A percentile compares a stretch with the other conserved stretches of the same genome.
Evolutionary conservation across 192 early-diverging fungal genomes (phyloP).

Genomic region (Allomyces arbusculus): DNA sequence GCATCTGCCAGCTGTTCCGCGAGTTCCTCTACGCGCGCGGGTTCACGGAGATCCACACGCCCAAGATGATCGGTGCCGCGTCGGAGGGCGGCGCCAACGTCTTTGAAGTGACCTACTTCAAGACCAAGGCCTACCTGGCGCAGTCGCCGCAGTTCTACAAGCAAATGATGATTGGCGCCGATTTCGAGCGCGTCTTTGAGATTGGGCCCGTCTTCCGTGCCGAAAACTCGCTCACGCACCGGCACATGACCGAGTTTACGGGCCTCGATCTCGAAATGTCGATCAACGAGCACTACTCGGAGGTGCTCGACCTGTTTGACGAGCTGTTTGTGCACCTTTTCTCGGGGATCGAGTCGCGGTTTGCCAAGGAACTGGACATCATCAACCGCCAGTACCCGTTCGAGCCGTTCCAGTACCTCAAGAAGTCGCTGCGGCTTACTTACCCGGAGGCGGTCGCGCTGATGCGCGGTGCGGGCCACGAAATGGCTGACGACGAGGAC

Average conservation of each 20-base stretch:
- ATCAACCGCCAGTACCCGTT: conserved; percentile 81
- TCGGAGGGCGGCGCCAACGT: conserved; percentile 96
- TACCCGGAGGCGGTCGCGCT: conserved; percentile 79
- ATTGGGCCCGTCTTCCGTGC: conserved; percentile 97
- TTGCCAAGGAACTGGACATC: conserved; percentile 58
- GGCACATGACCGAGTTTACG: conserved; percentile 97
- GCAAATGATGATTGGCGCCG: conserved; percentile 94
- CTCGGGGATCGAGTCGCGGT: conserved; percentile 64
- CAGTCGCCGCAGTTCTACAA: conserved; percentile 99
- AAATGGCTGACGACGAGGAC: conserved; percentile 86
- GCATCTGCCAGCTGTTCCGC: conserved; percentile 82
- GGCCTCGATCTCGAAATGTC: conserved; percentile 98
- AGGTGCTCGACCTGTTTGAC: conserved; percentile 83
- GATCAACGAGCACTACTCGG: conserved; percentile 98
- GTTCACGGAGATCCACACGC: conserved; percentile 94
- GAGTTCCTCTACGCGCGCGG: conserved; percentile 62
- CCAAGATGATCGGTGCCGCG: conserved; percentile 83
- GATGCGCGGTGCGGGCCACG: conserved; percentile 66
- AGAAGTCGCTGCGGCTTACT: conserved; percentile 61
- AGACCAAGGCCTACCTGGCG: conserved; percentile 76
- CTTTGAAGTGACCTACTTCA: conserved; percentile 95
- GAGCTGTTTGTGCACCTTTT: conserved; percentile 85
- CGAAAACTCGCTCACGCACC: conserved; percentile 90
- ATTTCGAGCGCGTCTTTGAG: conserved; percentile 96
- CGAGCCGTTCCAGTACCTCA: conserved; percentile 68